Evolutionary conservation across 139 green algal species (phyloP).

Genomic region (Closterium sp.): DNA sequence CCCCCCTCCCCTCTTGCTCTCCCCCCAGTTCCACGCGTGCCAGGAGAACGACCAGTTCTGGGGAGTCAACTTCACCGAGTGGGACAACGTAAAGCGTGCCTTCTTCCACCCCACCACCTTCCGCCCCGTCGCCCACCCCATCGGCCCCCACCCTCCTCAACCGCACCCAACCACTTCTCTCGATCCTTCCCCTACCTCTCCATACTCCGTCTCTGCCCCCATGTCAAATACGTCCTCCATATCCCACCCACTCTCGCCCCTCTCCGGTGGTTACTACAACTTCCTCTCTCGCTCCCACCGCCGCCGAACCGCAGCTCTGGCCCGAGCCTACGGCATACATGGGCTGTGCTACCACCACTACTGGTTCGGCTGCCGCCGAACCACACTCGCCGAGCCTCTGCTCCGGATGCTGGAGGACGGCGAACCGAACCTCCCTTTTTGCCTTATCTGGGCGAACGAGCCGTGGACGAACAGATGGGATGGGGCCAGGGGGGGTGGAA

Average conservation of each 20-base stretch:
- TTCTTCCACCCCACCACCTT: neutral
- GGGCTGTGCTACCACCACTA: neutral
- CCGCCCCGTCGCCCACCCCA: neutral
- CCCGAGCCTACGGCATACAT: neutral
- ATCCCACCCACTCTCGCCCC: neutral
- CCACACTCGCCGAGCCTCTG: neutral
- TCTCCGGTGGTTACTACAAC: neutral
- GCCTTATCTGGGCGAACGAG: neutral
- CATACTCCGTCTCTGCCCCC: neutral
- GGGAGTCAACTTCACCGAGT: neutral
- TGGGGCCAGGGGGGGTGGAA: neutral
- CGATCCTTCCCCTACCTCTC: neutral
- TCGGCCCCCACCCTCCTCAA: too few species aligned
- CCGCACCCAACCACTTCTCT: neutral
- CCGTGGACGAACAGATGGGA: neutral
- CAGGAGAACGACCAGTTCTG: neutral
- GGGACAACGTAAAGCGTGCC: neutral
- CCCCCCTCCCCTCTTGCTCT: neutral
- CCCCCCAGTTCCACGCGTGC: neutral
- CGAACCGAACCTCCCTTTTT: neutral
- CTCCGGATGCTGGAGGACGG: neutral
- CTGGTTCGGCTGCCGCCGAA: neutral
- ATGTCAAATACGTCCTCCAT: neutral
- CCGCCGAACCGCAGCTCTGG: neutral
- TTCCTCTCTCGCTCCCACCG: neutral